phyloP scores from a whole-genome alignment of 1,284 basidiomycete genomes.

The Hortiboletus rubellus region DNA sequence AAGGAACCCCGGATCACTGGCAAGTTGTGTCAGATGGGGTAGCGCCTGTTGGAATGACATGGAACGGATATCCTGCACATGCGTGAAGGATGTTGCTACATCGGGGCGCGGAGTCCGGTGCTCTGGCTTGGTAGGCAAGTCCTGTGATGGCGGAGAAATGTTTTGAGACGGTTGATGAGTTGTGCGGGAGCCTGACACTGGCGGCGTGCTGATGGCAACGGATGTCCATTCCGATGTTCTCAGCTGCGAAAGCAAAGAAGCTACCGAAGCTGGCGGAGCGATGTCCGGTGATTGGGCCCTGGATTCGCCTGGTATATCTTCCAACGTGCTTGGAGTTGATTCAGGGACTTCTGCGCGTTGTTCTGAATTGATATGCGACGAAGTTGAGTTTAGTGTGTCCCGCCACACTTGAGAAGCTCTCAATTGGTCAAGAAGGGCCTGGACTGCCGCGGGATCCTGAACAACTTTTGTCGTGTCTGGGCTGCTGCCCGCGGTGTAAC shows the following conservation, averaged over 20 bases:
- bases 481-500: too few relatives aligned
- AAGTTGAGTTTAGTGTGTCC: conserved; percentile 39
- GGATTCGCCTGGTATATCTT: conserved; percentile 10
- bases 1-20: conserved; percentile 50
- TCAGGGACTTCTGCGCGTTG: conserved; percentile 3
- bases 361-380: conserved; percentile 2
- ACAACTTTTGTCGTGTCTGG: background rate
- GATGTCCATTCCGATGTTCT: conserved; percentile 34
- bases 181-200: conserved; percentile 6
- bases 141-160: conserved; percentile 16
- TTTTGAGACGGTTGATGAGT: conserved; percentile 9
- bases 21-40: conserved; percentile 53
- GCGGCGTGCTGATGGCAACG: conserved; percentile 14
- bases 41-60: conserved; percentile 67
- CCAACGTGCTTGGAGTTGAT: conserved; percentile 4
- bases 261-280: conserved; percentile 44
- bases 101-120: conserved; percentile 14
- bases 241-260: conserved; percentile 67
- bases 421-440: conserved; percentile 65
- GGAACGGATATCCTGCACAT: conserved; percentile 42
- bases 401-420: conserved; percentile 67
- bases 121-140: conserved; percentile 5
- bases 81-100: conserved; percentile 10
- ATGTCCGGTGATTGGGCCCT: conserved; percentile 6
- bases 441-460: conserved; percentile 57